Percentiles rank a stretch among this genome's conserved stretches.
phyloP scores from a whole-genome alignment of 176 grass and related monocot genomes.

The Hsuehochloa calcarea region DNA sequence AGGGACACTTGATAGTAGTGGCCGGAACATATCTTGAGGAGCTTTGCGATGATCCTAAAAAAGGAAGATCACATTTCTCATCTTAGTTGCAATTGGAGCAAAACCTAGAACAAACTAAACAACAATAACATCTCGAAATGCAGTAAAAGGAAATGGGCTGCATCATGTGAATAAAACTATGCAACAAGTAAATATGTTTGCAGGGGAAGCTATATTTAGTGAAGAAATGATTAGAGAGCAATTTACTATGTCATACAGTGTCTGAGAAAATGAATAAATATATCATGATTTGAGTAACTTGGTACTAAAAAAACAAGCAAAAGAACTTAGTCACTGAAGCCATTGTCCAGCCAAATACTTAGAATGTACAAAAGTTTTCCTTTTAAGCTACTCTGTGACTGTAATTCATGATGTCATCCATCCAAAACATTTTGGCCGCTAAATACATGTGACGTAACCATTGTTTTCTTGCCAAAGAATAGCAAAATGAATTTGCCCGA shows the following conservation, averaged over 20 bases:
- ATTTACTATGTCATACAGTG: background rate
- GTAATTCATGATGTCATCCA: conserved; percentile 18
- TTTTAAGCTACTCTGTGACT: conserved; percentile 2
- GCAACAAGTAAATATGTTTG: conserved; percentile 7
- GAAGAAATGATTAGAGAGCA: background rate
- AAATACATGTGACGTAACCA: background rate
- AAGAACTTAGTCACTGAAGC: background rate
- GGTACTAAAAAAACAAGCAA: background rate
- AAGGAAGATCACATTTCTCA: conserved; percentile 36
- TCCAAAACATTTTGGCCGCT: background rate
- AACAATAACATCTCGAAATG: conserved; percentile 7
- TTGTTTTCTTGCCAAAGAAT: conserved; percentile 15
- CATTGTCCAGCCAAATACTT: conserved; percentile 4
- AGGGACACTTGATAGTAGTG: conserved; percentile 88
- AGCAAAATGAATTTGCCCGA: background rate
- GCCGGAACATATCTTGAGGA: conserved; percentile 86
- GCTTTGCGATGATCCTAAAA: conserved; percentile 79
- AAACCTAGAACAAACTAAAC: background rate
- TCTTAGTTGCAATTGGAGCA: conserved; percentile 18
- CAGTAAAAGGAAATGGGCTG: background rate
- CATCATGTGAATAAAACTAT: conserved; percentile 14
- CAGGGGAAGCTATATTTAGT: conserved; percentile 9
- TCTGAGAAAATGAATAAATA: background rate
- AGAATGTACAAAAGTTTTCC: background rate
- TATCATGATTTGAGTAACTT: conserved; percentile 5